These are phyloP conservation scores for Oenanthe sinensis DNA, from an alignment of 129 eudicot genomes.

Conservation along the genomic window DNA sequence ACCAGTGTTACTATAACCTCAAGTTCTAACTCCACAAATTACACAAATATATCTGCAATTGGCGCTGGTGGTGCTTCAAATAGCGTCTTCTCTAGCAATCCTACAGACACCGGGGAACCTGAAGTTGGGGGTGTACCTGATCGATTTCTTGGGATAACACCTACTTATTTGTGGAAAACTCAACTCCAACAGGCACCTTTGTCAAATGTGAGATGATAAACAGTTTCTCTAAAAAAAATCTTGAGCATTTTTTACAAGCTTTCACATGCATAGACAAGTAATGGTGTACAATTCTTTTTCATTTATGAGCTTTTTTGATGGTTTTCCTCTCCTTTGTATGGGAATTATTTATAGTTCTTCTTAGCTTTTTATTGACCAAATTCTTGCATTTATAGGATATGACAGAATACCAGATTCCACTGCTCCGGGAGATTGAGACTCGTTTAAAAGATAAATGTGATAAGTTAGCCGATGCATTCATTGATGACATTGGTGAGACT, in stretches of 20 bases:
- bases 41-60: constrained; percentile 38
- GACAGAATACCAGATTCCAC: constrained; percentile 80
- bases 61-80: constrained; percentile 31
- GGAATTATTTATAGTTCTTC: neutral
- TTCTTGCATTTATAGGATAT: constrained; percentile 47
- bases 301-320: neutral
- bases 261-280: neutral
- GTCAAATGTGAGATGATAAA: constrained; percentile 46
- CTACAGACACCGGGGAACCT: constrained; percentile 55
- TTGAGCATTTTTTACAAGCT: neutral
- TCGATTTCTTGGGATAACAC: constrained; percentile 86
- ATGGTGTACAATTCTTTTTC: neutral
- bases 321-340: neutral
- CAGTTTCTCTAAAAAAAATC: neutral
- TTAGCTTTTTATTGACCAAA: neutral
- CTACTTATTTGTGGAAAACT: constrained; percentile 78
- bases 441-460: constrained; percentile 85
- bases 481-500: constrained; percentile 69
- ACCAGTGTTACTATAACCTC: constrained; percentile 69
- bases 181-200: constrained; percentile 68
- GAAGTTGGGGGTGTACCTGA: constrained; percentile 95
- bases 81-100: constrained; percentile 22
- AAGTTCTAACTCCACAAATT: constrained; percentile 63
- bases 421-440: constrained; percentile 75
- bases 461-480: constrained; percentile 78